Evolutionary conservation across 306 rosid species (phyloP).

Genomic region (Malus orientalis): DNA sequence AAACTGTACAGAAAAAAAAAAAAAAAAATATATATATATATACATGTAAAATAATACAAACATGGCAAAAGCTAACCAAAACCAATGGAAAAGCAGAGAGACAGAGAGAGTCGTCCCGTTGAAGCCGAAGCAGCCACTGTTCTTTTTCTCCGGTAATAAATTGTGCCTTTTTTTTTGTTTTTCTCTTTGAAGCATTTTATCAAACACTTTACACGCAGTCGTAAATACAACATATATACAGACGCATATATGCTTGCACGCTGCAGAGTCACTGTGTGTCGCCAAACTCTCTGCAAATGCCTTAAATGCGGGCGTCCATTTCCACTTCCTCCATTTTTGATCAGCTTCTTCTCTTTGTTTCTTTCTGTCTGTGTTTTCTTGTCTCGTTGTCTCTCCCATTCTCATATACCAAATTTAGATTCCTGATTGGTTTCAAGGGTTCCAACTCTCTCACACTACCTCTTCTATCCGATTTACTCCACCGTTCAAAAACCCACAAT

Average conservation of each 20-base stretch:
- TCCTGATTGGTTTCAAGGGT: not conserved
- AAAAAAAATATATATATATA: too few species aligned
- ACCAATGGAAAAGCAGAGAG: not conserved
- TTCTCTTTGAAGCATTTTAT: too few species aligned
- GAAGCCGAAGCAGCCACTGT: not conserved
- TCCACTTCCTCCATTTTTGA: not conserved
- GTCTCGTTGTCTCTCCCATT: not conserved
- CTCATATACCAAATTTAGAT: not conserved
- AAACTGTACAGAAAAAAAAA: not conserved
- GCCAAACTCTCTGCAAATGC: not conserved
- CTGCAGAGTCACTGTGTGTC: not conserved
- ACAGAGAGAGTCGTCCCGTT: too few species aligned
- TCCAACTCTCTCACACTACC: not conserved
- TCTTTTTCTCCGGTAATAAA: not conserved
- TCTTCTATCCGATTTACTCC: slow-evolving; percentile 33
- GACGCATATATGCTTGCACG: not conserved
- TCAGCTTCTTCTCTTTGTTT: not conserved
- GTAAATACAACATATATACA: not conserved
- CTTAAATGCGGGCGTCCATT: slow-evolving; percentile 19
- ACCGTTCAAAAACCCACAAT: not conserved
- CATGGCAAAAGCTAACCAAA: not conserved
- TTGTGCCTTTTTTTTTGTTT: too few species aligned
- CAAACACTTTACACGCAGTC: not conserved
- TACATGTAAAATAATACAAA: not conserved
- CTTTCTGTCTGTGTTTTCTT: not conserved